Evolutionary conservation across 1,139 yeast species (phyloP), one percentile per base, ranked within the genome.

Genomic region (Protomyces inouyei): DNA sequence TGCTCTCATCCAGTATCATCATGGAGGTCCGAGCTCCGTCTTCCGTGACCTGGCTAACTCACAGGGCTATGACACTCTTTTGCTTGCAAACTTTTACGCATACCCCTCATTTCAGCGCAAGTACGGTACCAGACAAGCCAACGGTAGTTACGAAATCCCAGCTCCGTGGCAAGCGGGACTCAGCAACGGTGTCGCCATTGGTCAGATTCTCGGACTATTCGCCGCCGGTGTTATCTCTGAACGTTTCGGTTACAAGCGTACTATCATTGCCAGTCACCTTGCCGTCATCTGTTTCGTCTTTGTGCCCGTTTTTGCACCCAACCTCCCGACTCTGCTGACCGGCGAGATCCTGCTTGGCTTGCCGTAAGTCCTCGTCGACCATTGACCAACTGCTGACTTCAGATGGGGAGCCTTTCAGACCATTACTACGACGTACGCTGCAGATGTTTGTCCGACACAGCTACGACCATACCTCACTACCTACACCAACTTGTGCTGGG

Each of bases 121-220:
- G 67, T 81, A 72, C 21, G 78, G 76, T 12, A 21, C 12, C 10
- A 10, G 16, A 6, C 38, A 52, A 21, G 25, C 54, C 52, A 18
- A 37, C 10, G 37, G 25, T n/a, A 67, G 68, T 4, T 78, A 73
- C 67, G 73, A 75, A 60, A 70, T 80, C 35, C 73, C 80, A 2
- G 80, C 82, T 18, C 68, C 73, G 18, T 79, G 82, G 83, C 83
- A 80, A 68, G 73, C 80, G 54, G 80, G 76, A 4, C 72, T 80
- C 55, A 71, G 76, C 21, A 76, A 77, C 76, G 75, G 77, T 25
- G 72, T 71, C 57, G 73, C 73, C 52, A 72, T 73, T 61, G 80
- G 81, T 61, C 76, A 75, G 40, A 73, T 80, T 55, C 68, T 79
- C 32, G 82, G 82, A 38, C 73, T 78, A 52, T 72, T 74, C 64